Evolutionary conservation across 139 green algal genomes (phyloP).

Genomic region (Coelastrella sp.): DNA sequence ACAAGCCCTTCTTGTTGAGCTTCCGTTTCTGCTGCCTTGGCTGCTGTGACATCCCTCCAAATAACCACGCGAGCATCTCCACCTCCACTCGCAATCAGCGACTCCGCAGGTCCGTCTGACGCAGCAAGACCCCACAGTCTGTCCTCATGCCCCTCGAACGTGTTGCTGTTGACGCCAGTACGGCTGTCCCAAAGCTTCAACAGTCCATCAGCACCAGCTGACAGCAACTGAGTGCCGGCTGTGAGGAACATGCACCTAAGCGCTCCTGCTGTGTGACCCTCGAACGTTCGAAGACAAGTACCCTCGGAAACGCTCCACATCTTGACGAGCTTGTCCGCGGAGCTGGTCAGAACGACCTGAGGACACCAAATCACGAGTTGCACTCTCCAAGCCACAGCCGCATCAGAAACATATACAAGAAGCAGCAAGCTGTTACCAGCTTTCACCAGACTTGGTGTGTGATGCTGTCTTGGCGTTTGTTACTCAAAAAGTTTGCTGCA

Average conservation of each 20-base stretch:
- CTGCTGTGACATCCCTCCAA: conserved; percentile 78
- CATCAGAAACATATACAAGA: too few relatives aligned
- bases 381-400: neutral
- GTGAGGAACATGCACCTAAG: conserved; percentile 85
- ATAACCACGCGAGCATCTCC: conserved; percentile 83
- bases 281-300: conserved; percentile 91
- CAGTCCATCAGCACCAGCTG: conserved; percentile 91
- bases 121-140: conserved; percentile 81
- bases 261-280: conserved; percentile 91
- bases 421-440: neutral
- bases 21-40: conserved; percentile 66
- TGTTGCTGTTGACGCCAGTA: conserved; percentile 82
- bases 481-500: too few relatives aligned
- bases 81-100: conserved; percentile 81
- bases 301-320: conserved; percentile 90
- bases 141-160: conserved; percentile 95
- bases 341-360: conserved; percentile 49
- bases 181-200: conserved; percentile 92
- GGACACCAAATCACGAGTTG: neutral
- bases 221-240: conserved; percentile 78
- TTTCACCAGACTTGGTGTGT: too few relatives aligned
- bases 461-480: too few relatives aligned
- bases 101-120: conserved; percentile 1
- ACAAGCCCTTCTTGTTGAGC: conserved; percentile 63
- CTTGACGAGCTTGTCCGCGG: conserved; percentile 86